Evolutionary conservation across 768 basidiomycete genomes (phyloP).

Genomic region (Collybia sordida): DNA sequence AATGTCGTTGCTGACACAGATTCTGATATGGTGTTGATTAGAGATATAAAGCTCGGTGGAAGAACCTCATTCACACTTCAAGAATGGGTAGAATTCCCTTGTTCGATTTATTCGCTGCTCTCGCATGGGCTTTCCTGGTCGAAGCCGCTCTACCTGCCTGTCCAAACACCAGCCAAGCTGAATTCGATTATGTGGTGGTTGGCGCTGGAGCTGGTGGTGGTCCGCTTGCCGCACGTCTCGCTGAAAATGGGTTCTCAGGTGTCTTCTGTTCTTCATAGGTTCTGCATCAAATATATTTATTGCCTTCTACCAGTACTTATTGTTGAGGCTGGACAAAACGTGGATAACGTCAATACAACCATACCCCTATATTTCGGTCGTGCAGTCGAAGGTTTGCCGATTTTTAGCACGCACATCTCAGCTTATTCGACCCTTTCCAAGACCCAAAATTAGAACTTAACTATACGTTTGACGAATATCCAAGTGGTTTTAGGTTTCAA

Average conservation of each 20-base stretch:
- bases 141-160: slow-evolving; percentile 8
- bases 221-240: slow-evolving; percentile 22
- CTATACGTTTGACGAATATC: slow-evolving; percentile 27
- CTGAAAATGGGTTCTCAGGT: slow-evolving; percentile 23
- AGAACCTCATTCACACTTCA: too few species aligned
- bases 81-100: too few species aligned
- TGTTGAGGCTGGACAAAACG: slow-evolving; percentile 27
- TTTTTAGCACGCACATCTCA: neutral
- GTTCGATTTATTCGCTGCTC: too few species aligned
- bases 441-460: slow-evolving; percentile 25
- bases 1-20: too few species aligned
- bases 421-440: slow-evolving; percentile 3
- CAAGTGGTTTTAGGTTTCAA: slow-evolving; percentile 20
- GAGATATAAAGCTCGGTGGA: too few species aligned
- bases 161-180: slow-evolving; percentile 6
- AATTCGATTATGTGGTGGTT: slow-evolving; percentile 25
- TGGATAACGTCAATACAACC: slow-evolving; percentile 24
- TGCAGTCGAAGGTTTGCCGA: slow-evolving; percentile 21
- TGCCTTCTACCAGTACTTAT: slow-evolving; percentile 21
- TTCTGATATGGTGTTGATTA: too few species aligned
- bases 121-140: neutral
- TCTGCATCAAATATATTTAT: too few species aligned
- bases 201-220: slow-evolving; percentile 28
- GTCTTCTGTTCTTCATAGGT: neutral
- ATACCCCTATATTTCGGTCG: slow-evolving; percentile 24